phyloP scores from a whole-genome alignment of 2,329 filamentous ascomycete genomes.

The Aspergillus felis region DNA sequence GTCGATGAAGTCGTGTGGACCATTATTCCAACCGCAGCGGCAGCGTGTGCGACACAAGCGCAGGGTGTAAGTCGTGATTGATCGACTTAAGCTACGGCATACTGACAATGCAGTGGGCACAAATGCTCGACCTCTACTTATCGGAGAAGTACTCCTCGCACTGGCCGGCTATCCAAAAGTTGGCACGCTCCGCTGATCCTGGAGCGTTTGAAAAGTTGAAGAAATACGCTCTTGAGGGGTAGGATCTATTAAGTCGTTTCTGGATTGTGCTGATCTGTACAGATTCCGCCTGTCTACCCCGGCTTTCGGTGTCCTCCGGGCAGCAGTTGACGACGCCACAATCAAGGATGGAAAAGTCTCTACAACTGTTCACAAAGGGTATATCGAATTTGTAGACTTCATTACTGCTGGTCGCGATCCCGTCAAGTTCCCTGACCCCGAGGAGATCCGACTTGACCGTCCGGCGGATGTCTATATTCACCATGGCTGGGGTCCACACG shows the following conservation, averaged over 20 bases:
- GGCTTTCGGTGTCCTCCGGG: constrained; percentile 10
- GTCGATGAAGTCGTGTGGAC: constrained; percentile 8
- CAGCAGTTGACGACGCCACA: not conserved
- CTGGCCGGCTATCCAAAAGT: constrained; percentile 7
- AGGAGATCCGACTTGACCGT: constrained; percentile 2
- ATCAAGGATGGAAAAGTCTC: not conserved
- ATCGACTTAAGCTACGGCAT: not conserved
- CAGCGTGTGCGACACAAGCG: constrained; percentile 10
- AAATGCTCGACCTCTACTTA: constrained; percentile 10
- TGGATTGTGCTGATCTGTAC: not conserved
- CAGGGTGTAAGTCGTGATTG: constrained; percentile 3
- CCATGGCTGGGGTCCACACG: constrained; percentile 5
- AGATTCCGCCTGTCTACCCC: constrained; percentile 12
- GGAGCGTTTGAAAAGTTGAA: constrained; percentile 8
- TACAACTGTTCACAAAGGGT: not conserved
- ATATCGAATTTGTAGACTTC: constrained; percentile 5
- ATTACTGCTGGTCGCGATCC: constrained; percentile 2
- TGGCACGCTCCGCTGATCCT: not conserved
- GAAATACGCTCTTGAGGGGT: constrained; percentile 13
- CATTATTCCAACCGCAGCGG: constrained; percentile 10
- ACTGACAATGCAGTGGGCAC: constrained; percentile 8
- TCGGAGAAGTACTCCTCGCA: constrained; percentile 5
- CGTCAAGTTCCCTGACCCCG: not conserved
- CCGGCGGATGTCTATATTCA: constrained; percentile 4
- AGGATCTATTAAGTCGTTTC: not conserved